A percentile compares a stretch with the other conserved stretches of the same genome.
These are phyloP conservation scores for Selaginella tamariscina DNA, from an alignment of 75 land plant species.

Conservation along the genomic window DNA sequence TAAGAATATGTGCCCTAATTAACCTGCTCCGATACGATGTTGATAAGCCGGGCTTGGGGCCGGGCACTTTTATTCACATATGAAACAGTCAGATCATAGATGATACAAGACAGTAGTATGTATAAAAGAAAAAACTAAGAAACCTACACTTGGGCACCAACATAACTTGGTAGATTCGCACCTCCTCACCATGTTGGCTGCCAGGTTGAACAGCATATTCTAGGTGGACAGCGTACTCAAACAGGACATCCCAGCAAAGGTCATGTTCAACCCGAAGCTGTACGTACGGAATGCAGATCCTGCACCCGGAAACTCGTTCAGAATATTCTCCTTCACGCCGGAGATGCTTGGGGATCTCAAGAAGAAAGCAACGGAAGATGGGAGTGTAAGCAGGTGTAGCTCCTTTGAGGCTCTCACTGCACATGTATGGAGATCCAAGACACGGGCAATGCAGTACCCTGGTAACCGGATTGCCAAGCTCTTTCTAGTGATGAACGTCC, in stretches of 20 bases:
- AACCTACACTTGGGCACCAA: too few species aligned
- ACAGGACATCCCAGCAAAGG: not conserved
- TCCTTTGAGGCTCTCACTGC: conserved; percentile 1
- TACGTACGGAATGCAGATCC: not conserved
- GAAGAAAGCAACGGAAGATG: not conserved
- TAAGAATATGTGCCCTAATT: too few species aligned
- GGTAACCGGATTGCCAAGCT: not conserved
- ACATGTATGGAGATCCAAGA: not conserved
- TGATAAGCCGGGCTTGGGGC: too few species aligned
- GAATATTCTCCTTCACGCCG: conserved; percentile 1
- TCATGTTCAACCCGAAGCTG: not conserved
- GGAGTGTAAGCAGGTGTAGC: not conserved
- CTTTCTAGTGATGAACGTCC: conserved; percentile 1
- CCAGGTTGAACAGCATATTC: too few species aligned
- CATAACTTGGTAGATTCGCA: too few species aligned
- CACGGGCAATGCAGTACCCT: not conserved
- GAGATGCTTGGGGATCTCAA: not conserved
- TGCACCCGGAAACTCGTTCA: not conserved
- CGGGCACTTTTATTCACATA: too few species aligned
- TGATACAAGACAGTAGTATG: too few species aligned
- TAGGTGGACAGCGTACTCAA: too few species aligned
- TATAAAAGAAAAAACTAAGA: too few species aligned
- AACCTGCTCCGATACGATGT: too few species aligned
- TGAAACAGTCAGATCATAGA: too few species aligned
- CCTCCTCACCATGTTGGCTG: too few species aligned